Evolutionary conservation across 257 asterid genomes (phyloP).

Genomic region (Verbascum thapsus): DNA sequence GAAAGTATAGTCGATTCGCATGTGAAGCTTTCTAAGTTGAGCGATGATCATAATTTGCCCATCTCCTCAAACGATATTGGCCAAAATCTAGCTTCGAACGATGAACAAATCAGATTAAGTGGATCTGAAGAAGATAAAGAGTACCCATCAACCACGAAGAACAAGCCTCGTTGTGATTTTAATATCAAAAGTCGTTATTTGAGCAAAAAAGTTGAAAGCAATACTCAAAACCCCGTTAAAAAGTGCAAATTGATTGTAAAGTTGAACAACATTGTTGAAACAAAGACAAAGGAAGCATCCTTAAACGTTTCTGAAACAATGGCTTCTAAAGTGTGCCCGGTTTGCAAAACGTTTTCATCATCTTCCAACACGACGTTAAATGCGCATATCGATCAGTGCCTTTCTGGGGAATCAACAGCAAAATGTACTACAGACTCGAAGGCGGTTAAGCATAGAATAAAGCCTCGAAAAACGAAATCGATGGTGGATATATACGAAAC

Average conservation of each 20-base stretch:
- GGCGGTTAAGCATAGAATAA: conserved; percentile 69
- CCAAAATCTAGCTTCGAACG: conserved; percentile 31
- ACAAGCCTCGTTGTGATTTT: conserved; percentile 47
- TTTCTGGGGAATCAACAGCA: conserved; percentile 61
- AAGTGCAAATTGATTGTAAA: conserved; percentile 64
- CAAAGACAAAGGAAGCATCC: conserved; percentile 47
- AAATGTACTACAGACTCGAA: conserved; percentile 49
- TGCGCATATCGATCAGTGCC: conserved; percentile 97
- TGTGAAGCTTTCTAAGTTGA: conserved; percentile 35
- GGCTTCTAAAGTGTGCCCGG: conserved; percentile 96
- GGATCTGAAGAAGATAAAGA: conserved; percentile 50
- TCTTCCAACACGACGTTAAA: conserved; percentile 95
- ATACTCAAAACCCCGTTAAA: conserved; percentile 43
- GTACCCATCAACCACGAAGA: conserved; percentile 36
- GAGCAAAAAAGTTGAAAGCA: conserved; percentile 41
- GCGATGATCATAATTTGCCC: too few species aligned
- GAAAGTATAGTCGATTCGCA: conserved; percentile 34
- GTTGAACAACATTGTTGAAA: conserved; percentile 44
- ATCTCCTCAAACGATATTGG: too few species aligned
- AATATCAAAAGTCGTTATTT: conserved; percentile 34
- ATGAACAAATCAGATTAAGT: conserved; percentile 35
- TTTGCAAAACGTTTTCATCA: conserved; percentile 88
- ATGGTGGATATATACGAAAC: conserved; percentile 79
- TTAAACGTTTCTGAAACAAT: conserved; percentile 58
- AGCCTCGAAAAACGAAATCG: conserved; percentile 65